phyloP scores from a whole-genome alignment of 1,139 yeast species.

The Zygotorulaspora mrakii region DNA sequence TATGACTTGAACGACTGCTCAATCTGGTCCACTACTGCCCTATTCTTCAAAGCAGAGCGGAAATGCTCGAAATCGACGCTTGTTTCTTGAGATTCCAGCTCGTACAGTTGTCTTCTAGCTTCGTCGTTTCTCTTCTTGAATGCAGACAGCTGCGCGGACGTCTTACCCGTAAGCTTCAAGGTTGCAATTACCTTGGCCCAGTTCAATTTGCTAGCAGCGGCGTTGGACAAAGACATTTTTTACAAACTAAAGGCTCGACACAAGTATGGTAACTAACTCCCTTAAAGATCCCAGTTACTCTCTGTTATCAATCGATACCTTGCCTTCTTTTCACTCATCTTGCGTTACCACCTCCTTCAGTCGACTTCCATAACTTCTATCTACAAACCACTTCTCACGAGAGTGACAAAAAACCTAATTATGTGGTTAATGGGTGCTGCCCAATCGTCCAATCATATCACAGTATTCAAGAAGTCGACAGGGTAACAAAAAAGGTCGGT shows the following conservation, averaged over 20 bases:
- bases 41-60: slow-evolving; percentile 77
- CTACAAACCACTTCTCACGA: no score
- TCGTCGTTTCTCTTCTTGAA: slow-evolving; percentile 99
- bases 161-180: slow-evolving; percentile 87
- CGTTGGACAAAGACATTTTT: slow-evolving; percentile 42
- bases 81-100: slow-evolving; percentile 67
- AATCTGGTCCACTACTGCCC: slow-evolving; percentile 72
- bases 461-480: not conserved
- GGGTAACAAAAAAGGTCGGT: slow-evolving; percentile 1
- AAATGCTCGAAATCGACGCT: slow-evolving; percentile 79
- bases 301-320: no score
- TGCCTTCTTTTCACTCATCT: not conserved
- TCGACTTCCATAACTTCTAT: no score
- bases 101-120: slow-evolving; percentile 77
- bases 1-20: slow-evolving; percentile 71
- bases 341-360: no score
- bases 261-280: no score
- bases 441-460: slow-evolving; percentile 4
- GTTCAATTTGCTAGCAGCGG: slow-evolving; percentile 85
- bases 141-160: slow-evolving; percentile 80
- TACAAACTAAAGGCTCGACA: no score
- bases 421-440: slow-evolving; percentile 2
- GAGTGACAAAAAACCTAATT: no score
- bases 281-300: no score
- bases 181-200: slow-evolving; percentile 90